Base-by-base conservation (phyloP, 176 grass and related monocot genomes). In the Lolium multiflorum region DNA sequence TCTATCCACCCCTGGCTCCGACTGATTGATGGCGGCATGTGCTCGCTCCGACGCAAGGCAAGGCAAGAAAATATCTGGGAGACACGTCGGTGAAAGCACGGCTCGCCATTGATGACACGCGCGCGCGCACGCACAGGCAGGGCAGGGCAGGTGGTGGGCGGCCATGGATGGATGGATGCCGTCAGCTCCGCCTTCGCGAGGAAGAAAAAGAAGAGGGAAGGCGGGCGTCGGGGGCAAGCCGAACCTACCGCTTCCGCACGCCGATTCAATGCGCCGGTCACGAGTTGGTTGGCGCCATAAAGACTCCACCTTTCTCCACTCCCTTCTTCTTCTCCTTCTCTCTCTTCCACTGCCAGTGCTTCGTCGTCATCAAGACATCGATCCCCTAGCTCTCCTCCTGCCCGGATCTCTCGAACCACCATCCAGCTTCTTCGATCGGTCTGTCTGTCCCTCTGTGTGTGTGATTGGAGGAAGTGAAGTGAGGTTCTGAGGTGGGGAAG, bases 281-380 rank as follows among this genome's bases (percentile, higher is more conserved):
- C 10, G 74, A 8, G 80, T 66, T 90, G 0, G 89, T 87, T 90
- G 89, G 84, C 80, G 89, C 89, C 80, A 74, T 87, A 83, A 91
- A 91, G 71, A 4, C 68, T 0, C 18, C 57, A 54, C 4, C 64
- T n/a, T 63, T 6, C n/a, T 0, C 5, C 11, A 14, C 5, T 18
- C 18, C 39, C 17, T 49, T 51, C 28, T 4, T 3, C 44, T 14
- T 14, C 0, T 17, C 11, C 48, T 71, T 66, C 72, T 25, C 18
- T 3, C 3, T 9, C 3, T 7, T 20, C 35, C 0, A 49, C 14
- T 57, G 60, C 78, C 31, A 35, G 31, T 35, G 31, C 70, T 0
- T 50, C 44, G 11, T 74, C 43, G 13, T 25, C 65, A 17, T 41
- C 80, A 22, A 21, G 62, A 65, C 62, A 65, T 31, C 62, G 62